These are phyloP conservation scores for Trifolium repens DNA, from an alignment of 306 rosid genomes.

Conservation along the genomic window DNA sequence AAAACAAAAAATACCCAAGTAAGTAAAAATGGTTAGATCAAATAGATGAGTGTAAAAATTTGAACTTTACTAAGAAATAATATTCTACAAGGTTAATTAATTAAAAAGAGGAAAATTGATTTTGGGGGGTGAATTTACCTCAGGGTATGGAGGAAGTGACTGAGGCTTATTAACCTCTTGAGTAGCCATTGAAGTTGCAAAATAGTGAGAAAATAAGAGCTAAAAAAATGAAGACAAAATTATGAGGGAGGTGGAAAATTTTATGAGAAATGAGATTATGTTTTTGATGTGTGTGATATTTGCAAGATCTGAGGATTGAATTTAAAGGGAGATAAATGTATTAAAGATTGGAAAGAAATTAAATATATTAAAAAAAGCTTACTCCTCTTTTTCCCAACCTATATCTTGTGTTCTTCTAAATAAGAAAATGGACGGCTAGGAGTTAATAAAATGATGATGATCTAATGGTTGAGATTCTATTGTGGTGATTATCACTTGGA, in stretches of 20 bases:
- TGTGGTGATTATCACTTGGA: slow-evolving; percentile 46
- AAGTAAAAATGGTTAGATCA: slow-evolving; percentile 13
- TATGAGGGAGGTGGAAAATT: not conserved
- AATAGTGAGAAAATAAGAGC: slow-evolving; percentile 40
- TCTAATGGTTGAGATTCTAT: slow-evolving; percentile 42
- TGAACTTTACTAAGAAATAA: not conserved
- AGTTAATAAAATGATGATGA: slow-evolving; percentile 36
- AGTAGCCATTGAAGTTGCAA: slow-evolving; percentile 65
- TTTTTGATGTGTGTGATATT: slow-evolving; percentile 47
- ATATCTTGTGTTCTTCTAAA: slow-evolving; percentile 36
- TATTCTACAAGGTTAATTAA: not conserved
- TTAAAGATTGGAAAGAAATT: slow-evolving; percentile 37
- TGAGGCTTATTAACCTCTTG: slow-evolving; percentile 68
- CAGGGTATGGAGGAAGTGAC: slow-evolving; percentile 82
- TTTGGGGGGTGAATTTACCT: slow-evolving; percentile 53
- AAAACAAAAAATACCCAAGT: not conserved
- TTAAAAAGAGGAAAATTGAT: not conserved
- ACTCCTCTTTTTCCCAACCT: slow-evolving; percentile 32
- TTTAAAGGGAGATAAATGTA: slow-evolving; percentile 51
- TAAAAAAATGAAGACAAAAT: slow-evolving; percentile 1
- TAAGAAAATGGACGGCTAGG: slow-evolving; percentile 56
- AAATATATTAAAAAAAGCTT: slow-evolving; percentile 29
- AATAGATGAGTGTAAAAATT: not conserved
- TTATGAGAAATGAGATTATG: slow-evolving; percentile 5
- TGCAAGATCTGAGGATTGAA: slow-evolving; percentile 48